Conservation (phyloP, 2,329 filamentous ascomycete species). For the Aspergillus alliaceus region DNA sequence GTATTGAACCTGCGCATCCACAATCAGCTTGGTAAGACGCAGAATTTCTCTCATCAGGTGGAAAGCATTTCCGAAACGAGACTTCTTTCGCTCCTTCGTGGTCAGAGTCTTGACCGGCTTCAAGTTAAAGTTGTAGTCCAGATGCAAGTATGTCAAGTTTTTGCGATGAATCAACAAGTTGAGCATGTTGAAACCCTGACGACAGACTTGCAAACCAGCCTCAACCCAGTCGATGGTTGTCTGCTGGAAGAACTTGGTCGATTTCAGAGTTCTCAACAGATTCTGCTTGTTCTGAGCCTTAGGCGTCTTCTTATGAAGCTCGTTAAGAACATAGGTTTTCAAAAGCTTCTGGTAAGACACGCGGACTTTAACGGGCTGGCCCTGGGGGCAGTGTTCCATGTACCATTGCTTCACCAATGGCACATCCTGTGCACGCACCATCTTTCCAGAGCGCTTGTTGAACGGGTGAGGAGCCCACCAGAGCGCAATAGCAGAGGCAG, state of each 20-base stretch:
- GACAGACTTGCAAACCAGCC: slow-evolving; percentile 94
- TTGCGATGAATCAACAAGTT: slow-evolving; percentile 97
- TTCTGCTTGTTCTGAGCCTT: slow-evolving; percentile 97
- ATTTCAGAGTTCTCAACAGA: slow-evolving; percentile 82
- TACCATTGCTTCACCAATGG: slow-evolving; percentile 98
- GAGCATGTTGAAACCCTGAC: slow-evolving; percentile 98
- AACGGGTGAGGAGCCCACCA: slow-evolving; percentile 99
- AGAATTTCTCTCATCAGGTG: slow-evolving; percentile 98
- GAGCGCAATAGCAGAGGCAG: slow-evolving; percentile 83
- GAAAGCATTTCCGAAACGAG: slow-evolving; percentile 97
- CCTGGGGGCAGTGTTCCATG: slow-evolving; percentile 86
- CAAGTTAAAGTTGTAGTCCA: slow-evolving; percentile 99
- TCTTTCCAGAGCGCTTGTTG: slow-evolving; percentile 86
- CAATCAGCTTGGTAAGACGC: slow-evolving; percentile 92
- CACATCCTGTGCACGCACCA: slow-evolving; percentile 96
- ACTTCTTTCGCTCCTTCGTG: slow-evolving; percentile 99
- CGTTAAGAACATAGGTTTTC: slow-evolving; percentile 94
- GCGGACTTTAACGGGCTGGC: slow-evolving; percentile 92
- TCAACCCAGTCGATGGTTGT: slow-evolving; percentile 99
- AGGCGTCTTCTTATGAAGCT: slow-evolving; percentile 91
- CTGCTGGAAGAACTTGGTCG: slow-evolving; percentile 99
- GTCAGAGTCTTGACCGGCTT: slow-evolving; percentile 99
- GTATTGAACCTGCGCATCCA: slow-evolving; percentile 98
- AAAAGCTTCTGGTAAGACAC: slow-evolving; percentile 98
- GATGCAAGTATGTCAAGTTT: slow-evolving; percentile 95